Conservation (phyloP, 441 rosid species). For the Populus hybrid region DNA sequence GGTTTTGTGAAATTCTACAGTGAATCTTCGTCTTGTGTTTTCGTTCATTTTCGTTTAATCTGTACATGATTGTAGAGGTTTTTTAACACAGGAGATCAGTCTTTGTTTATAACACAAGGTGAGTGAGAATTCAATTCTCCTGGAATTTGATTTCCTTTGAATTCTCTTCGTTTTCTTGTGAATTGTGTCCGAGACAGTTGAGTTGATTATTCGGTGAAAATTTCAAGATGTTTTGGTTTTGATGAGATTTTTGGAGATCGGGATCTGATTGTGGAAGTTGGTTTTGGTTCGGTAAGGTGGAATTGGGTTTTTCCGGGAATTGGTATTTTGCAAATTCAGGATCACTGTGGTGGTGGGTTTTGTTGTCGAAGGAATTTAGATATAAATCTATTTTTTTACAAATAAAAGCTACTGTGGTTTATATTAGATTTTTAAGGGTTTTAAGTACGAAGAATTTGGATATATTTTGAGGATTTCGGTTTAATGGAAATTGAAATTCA, state of each 20-base stretch:
- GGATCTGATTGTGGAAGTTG: constrained; percentile 19
- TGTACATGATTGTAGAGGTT: neutral
- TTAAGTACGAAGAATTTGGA: neutral
- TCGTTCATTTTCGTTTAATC: neutral
- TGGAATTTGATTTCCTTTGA: neutral
- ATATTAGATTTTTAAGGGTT: neutral
- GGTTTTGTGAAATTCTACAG: constrained; percentile 1
- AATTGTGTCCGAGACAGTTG: constrained; percentile 12
- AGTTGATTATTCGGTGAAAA: neutral
- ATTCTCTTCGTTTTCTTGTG: neutral
- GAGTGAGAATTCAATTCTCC: neutral
- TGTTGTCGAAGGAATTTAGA: constrained; percentile 14
- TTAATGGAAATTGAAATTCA: neutral
- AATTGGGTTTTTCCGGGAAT: constrained; percentile 1
- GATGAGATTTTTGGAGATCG: constrained; percentile 5
- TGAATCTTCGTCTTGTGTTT: neutral
- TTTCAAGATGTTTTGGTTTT: constrained; percentile 1
- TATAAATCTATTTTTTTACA: neutral
- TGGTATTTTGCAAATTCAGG: neutral
- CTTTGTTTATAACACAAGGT: neutral
- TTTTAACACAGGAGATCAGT: neutral
- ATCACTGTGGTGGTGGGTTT: neutral
- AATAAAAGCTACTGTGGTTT: neutral
- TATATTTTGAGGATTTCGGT: neutral
- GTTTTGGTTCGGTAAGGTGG: neutral